Percentiles rank a stretch among this genome's conserved stretches.
These are phyloP conservation scores for Mortierella sp. DNA, from an alignment of 371 early-diverging fungal genomes.

Conservation along the genomic window DNA sequence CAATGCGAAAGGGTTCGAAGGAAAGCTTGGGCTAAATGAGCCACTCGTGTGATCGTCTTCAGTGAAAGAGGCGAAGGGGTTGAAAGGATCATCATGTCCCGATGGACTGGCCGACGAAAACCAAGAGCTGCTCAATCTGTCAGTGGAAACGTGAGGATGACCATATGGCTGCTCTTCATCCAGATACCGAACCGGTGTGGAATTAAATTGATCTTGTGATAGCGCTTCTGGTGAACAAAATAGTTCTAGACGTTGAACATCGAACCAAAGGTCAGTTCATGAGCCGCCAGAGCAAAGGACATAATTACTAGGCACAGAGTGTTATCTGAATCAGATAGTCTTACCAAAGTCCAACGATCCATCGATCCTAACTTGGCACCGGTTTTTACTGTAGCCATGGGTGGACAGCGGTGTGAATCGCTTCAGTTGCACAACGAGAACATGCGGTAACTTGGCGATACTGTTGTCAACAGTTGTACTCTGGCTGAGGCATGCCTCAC, in stretches of 20 bases:
- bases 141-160: conserved; percentile 21
- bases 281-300: neutral
- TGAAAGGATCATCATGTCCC: conserved; percentile 5
- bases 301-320: neutral
- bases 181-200: neutral
- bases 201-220: neutral
- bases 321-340: neutral
- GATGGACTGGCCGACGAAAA: conserved; percentile 31
- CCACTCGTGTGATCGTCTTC: neutral
- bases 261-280: neutral
- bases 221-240: conserved; percentile 29
- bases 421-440: conserved; percentile 35
- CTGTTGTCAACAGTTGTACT: conserved; percentile 20
- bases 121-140: conserved; percentile 19
- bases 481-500: conserved; percentile 24
- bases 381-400: conserved; percentile 28
- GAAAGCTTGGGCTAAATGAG: neutral
- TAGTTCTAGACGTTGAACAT: conserved; percentile 8
- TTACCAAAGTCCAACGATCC: conserved; percentile 35
- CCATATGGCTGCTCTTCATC: conserved; percentile 11
- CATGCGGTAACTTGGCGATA: conserved; percentile 28
- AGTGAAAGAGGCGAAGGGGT: conserved; percentile 1
- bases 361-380: conserved; percentile 25
- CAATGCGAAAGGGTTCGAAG: conserved; percentile 14
- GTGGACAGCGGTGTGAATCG: conserved; percentile 21